Evolutionary conservation across 192 early-diverging fungal species (phyloP), one percentile per base, ranked within the genome.

Genomic region (Coemansia guatemalensis): DNA sequence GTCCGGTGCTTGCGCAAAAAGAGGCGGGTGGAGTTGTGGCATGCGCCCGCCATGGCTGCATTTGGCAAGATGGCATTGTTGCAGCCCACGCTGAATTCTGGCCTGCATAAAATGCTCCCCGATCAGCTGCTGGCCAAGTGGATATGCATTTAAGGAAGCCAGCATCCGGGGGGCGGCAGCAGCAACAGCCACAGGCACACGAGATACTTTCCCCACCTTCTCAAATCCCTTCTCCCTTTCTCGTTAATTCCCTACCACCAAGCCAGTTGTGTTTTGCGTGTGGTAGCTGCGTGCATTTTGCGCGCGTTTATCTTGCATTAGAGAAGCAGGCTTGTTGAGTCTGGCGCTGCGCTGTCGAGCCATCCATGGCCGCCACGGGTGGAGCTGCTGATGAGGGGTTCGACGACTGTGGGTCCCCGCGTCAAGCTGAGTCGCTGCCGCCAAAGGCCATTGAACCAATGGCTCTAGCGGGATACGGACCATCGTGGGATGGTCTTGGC

Each of bases 321-420:
- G 54, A 20, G 39, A 35, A 35, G 11, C 35, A 3, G 9, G 35
- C 35, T 2, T 8, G 3, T 8, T 8, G 35, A 39, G 35, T 12
- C 6, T 12, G 35, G 35, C 35, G 3, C 30, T 32, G 30, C 30
- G 35, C 9, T 39, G 35, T 39, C 35, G 6, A 30, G 8, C 17
- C 48, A 17, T 56, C 20, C 27, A 62, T 62, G 60, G 60, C 49
- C 30, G 60, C 53, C 30, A 48, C 56, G 20, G 47, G 56, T 24
- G 66, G 64, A 50, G n/a, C 55, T 12, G 22, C 66, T 1, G 72
- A 74, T 29, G 72, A 74, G 52, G 66, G 72, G 1, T 60, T 73
- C 29, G 71, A 67, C 59, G 65, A 64, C 56, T 67, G 56, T 32
- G 48, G 56, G 23, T 56, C 50, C 32, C 60, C 26, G 44, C 56